Evolutionary conservation across 1,284 basidiomycete species (phyloP), one percentile per base, ranked within the genome.

Genomic region (Ceratobasidium sp.): DNA sequence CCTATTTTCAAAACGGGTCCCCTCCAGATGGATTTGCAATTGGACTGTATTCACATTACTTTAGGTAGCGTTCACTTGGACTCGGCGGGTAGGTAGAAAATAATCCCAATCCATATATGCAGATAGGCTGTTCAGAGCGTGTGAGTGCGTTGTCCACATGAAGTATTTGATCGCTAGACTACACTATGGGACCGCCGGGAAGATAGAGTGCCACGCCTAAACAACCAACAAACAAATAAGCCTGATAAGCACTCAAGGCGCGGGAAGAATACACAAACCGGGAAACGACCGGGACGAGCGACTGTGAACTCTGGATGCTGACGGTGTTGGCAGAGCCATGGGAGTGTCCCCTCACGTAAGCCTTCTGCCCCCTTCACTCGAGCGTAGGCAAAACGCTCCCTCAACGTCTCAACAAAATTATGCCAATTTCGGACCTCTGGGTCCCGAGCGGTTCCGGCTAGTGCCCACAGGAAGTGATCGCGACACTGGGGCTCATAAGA

Each of bases 381-480:
- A 4, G 46, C 51, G 5, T 7, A 40, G 39, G 15, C 49, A n/a
- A 69, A 69, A 18, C 18, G 6, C 3, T 53, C 51, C 10, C 12
- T 53, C 33, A 69, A 23, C 33, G 15, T 39, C 4, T 18, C 26
- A 15, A 40, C 67, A n/a, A 69, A 69, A 10, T 55, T 4, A 3
- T 39, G 20, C 67, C 67, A 69, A n/a, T 1, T 55, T n/a, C 26
- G 28, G 28, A 39, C 51, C 28, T 23, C 3, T 40, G 6, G 67
- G 15, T 55, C 67, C 2, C 33, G 46, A 15, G 67, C 67, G 10
- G 67, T 69, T 51, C 28, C 12, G 12, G 67, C 67, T 10, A 69
- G 39, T 20, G 67, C 67, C 67, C 67, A 69, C 18, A 69, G 26
- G 39, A 69, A 69, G n/a, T 69, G 46, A 46, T 69, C 67, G 46